Percentiles rank a stretch among this genome's conserved stretches.
Conservation (phyloP, 2,329 filamentous ascomycete genomes). For the Scedosporium aurantiacum region DNA sequence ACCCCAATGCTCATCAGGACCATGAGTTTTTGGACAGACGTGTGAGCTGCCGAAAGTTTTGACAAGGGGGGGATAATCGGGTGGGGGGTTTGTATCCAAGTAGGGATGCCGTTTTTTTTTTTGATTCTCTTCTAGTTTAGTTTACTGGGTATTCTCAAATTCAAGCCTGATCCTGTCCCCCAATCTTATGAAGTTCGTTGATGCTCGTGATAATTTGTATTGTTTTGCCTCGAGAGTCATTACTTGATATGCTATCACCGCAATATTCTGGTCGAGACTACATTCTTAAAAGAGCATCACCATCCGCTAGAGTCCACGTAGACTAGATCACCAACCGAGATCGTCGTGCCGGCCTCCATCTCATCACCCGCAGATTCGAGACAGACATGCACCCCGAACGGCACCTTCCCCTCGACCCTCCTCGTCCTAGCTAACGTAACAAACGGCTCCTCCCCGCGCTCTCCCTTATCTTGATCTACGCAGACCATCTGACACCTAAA, state of each 20-base stretch:
- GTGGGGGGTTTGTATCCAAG: slow-evolving; percentile 1
- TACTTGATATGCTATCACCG: background rate
- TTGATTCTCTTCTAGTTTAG: slow-evolving; percentile 1
- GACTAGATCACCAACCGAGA: background rate
- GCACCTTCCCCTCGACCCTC: slow-evolving; percentile 70
- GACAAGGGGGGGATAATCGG: background rate
- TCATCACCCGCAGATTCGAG: slow-evolving; percentile 11
- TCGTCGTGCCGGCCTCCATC: background rate
- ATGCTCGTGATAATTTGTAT: background rate
- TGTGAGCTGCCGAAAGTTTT: background rate
- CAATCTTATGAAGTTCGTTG: background rate
- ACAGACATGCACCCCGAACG: slow-evolving; percentile 76
- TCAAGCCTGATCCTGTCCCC: slow-evolving; percentile 5
- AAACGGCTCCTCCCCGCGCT: slow-evolving; percentile 75
- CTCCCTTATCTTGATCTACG: slow-evolving; percentile 72
- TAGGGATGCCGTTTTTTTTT: slow-evolving; percentile 1
- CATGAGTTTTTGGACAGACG: background rate
- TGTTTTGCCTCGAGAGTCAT: background rate
- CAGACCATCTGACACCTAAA: slow-evolving; percentile 94
- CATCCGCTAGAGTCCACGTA: background rate
- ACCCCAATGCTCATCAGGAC: slow-evolving; percentile 3
- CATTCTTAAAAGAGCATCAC: background rate
- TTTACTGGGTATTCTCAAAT: slow-evolving; percentile 2
- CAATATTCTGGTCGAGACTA: background rate
- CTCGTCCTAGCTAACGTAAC: slow-evolving; percentile 80